Conservation (phyloP, 768 basidiomycete species). For the Naganishia kalamii region DNA sequence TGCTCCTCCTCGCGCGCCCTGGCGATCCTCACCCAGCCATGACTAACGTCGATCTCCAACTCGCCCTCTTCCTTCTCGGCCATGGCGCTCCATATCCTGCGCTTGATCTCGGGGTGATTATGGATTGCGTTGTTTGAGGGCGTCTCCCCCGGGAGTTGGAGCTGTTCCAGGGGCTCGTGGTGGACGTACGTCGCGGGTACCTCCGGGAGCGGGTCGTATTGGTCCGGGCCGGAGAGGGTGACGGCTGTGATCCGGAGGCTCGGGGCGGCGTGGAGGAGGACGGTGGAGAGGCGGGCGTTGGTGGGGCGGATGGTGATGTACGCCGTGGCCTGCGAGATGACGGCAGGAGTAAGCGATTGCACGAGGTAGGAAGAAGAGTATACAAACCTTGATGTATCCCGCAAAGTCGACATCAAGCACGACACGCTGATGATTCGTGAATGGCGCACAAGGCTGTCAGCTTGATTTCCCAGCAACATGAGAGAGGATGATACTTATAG, state of each 20-base stretch:
- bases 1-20: constrained; percentile 60
- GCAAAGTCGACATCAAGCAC: constrained; percentile 88
- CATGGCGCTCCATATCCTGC: constrained; percentile 80
- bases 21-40: constrained; percentile 50
- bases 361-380: background rate
- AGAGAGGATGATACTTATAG: constrained; percentile 1
- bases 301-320: constrained; percentile 83
- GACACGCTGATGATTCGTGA: constrained; percentile 82
- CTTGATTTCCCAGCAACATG: background rate
- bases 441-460: constrained; percentile 34
- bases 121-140: constrained; percentile 70
- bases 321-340: constrained; percentile 63
- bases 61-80: constrained; percentile 93
- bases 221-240: constrained; percentile 36
- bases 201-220: constrained; percentile 30
- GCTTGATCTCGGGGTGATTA: constrained; percentile 84
- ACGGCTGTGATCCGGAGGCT: constrained; percentile 31
- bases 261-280: constrained; percentile 62
- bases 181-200: constrained; percentile 36
- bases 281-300: constrained; percentile 67
- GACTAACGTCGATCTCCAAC: constrained; percentile 71
- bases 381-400: constrained; percentile 61
- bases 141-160: constrained; percentile 63
- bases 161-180: constrained; percentile 48
- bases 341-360: constrained; percentile 20